phyloP scores from a whole-genome alignment of 441 rosid species.

The Populus trichocarpa region DNA sequence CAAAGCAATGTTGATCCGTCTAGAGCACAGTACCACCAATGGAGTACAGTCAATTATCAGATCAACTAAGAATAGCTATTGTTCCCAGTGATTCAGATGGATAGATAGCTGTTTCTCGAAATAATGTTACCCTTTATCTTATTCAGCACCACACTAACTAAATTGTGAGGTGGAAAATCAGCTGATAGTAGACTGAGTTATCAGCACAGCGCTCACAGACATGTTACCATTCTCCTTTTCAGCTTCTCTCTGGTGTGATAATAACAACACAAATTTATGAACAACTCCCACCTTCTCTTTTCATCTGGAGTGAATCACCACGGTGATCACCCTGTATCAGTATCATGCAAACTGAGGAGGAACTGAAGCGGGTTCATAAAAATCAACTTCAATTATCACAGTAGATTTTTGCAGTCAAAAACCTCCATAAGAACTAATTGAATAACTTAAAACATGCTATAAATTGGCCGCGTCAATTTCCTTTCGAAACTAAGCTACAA shows the following conservation, averaged over 20 bases:
- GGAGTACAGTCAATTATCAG: background rate
- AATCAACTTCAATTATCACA: background rate
- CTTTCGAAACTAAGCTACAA: background rate
- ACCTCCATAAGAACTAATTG: no score
- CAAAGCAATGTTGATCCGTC: background rate
- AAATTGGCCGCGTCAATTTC: background rate
- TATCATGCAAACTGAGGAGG: background rate
- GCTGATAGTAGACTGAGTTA: background rate
- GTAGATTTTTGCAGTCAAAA: background rate
- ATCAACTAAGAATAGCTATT: background rate
- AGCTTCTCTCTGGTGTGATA: background rate
- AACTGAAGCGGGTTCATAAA: background rate
- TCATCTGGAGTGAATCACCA: background rate
- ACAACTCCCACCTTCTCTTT: background rate
- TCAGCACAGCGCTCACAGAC: background rate
- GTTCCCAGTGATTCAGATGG: background rate
- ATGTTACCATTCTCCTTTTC: background rate
- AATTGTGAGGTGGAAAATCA: background rate
- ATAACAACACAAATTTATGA: background rate
- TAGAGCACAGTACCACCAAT: no score
- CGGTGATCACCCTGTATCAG: background rate
- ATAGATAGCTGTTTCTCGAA: no score
- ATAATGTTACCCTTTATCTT: no score
- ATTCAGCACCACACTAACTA: background rate
- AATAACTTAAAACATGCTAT: background rate